A percentile compares a stretch with the other conserved stretches of the same genome.
Evolutionary conservation across 1,284 basidiomycete genomes (phyloP).

Genomic region (Ustilago vetiveriae): DNA sequence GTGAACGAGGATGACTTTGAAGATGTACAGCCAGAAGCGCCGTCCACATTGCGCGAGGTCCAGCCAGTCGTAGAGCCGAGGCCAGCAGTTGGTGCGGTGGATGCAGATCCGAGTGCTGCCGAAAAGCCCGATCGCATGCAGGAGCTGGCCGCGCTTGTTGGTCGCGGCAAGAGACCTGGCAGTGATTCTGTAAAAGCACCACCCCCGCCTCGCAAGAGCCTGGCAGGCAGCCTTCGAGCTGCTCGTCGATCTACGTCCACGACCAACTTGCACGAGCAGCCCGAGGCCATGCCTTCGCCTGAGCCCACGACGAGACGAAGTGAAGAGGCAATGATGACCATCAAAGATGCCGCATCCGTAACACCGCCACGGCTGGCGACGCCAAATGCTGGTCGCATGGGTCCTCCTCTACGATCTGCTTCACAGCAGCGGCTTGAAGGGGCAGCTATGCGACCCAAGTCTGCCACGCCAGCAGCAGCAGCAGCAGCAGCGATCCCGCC

Average conservation of each 20-base stretch:
- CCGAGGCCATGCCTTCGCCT: constrained; percentile 4
- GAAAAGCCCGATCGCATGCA: constrained; percentile 29
- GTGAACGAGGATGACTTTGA: constrained; percentile 41
- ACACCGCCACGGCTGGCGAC: not conserved
- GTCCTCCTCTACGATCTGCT: constrained; percentile 33
- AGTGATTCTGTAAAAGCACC: constrained; percentile 2
- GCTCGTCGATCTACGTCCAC: constrained; percentile 31
- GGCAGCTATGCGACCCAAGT: constrained; percentile 7
- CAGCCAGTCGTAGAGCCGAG: not conserved
- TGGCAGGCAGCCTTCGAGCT: constrained; percentile 37
- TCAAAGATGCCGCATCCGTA: not conserved
- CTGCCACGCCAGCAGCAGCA: not conserved
- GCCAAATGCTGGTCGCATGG: constrained; percentile 15
- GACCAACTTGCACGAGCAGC: constrained; percentile 13
- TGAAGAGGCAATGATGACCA: not conserved
- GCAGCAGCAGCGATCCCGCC: not conserved
- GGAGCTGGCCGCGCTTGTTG: constrained; percentile 37
- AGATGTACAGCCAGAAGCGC: constrained; percentile 22
- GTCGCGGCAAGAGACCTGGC: constrained; percentile 8
- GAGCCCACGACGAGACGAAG: not conserved
- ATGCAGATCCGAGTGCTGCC: not conserved
- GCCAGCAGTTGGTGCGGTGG: not conserved
- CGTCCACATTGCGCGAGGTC: constrained; percentile 15
- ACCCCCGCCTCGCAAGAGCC: constrained; percentile 35
- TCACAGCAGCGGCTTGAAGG: constrained; percentile 36